Percentiles rank a stretch among this genome's conserved stretches.
Conservation (phyloP, 129 eudicot species). For the Glebionis coronaria region DNA sequence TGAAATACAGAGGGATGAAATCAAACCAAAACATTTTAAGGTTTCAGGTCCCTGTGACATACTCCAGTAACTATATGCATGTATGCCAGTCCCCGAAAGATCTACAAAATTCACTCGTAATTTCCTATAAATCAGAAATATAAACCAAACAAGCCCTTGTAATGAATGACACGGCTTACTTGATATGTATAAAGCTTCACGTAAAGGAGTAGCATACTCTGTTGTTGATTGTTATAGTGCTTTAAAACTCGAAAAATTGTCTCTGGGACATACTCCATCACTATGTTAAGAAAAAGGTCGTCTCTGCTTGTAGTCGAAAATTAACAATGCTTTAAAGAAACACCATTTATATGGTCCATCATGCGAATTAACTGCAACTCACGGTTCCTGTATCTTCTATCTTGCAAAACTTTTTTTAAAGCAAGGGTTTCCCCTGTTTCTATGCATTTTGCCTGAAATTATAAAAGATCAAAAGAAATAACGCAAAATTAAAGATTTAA, state of each 20-base stretch:
- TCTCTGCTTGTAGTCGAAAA: slow-evolving; percentile 76
- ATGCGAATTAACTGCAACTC: slow-evolving; percentile 85
- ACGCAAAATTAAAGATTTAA: neutral
- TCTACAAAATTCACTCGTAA: slow-evolving; percentile 39
- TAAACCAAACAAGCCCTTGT: neutral
- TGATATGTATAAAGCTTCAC: slow-evolving; percentile 90
- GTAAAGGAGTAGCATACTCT: slow-evolving; percentile 83
- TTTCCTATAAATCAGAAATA: neutral
- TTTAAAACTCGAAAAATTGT: slow-evolving; percentile 70
- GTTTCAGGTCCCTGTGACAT: slow-evolving; percentile 37
- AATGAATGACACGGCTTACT: slow-evolving; percentile 36
- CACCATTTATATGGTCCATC: slow-evolving; percentile 85
- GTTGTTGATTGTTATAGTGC: slow-evolving; percentile 62
- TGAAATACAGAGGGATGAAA: no score
- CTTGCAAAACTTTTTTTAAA: slow-evolving; percentile 85
- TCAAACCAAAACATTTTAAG: no score
- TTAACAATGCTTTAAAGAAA: slow-evolving; percentile 83
- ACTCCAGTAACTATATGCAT: slow-evolving; percentile 86
- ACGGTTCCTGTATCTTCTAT: slow-evolving; percentile 85
- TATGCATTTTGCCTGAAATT: slow-evolving; percentile 70
- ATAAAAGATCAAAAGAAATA: neutral
- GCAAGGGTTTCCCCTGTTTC: slow-evolving; percentile 92
- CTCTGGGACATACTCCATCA: slow-evolving; percentile 95
- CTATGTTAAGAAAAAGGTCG: slow-evolving; percentile 81
- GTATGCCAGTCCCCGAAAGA: slow-evolving; percentile 88